These are phyloP conservation scores for Mollisiaceae sp. DNA, from an alignment of 2,329 filamentous ascomycete genomes.

Conservation along the genomic window DNA sequence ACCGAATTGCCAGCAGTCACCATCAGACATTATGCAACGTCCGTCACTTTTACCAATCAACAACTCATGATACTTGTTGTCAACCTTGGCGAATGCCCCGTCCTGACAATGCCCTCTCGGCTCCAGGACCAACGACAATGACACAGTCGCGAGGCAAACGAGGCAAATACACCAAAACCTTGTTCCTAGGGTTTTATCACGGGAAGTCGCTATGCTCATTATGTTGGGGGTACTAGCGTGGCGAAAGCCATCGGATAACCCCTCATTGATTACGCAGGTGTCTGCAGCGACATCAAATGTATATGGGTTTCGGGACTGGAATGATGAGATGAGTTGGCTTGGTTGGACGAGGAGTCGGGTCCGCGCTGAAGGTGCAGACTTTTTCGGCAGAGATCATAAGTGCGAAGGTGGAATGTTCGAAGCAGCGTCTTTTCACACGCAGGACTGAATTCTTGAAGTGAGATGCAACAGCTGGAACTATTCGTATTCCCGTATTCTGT, in stretches of 20 bases:
- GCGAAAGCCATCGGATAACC: background rate
- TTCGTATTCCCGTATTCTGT: background rate
- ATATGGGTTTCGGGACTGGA: background rate
- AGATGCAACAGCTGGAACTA: constrained; percentile 5
- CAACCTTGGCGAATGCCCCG: constrained; percentile 4
- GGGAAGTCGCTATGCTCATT: background rate
- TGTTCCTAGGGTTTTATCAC: background rate
- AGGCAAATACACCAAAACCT: background rate
- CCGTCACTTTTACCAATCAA: background rate
- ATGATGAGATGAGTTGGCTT: background rate
- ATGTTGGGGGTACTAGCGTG: background rate
- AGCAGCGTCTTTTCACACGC: background rate
- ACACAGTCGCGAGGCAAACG: constrained; percentile 6
- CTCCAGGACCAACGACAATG: background rate
- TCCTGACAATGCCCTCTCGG: constrained; percentile 7
- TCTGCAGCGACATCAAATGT: background rate
- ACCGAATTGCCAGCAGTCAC: background rate
- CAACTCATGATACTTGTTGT: background rate
- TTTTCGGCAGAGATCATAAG: background rate
- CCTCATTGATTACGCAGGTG: background rate
- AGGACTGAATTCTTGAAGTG: background rate
- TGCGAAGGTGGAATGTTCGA: background rate
- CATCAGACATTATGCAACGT: background rate
- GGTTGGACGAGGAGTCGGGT: background rate
- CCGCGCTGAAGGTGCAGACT: background rate